Evolutionary conservation across 208 protist genomes (phyloP).

Genomic region (Acanthamoeba lenticulata): DNA sequence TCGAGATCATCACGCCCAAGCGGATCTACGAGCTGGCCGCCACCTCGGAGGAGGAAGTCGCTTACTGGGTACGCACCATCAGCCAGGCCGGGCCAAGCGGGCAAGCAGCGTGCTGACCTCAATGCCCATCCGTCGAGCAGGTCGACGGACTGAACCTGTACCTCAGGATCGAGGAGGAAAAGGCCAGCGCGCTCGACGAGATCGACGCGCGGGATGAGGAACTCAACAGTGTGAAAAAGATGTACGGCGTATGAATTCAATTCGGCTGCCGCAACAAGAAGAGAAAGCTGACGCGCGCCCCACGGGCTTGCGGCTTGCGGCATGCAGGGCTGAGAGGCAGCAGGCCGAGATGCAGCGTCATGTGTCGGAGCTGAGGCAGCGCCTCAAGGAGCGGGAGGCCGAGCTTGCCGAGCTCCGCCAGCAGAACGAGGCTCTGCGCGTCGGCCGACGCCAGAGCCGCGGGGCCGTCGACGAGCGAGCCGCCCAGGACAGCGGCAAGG

Average conservation of each 20-base stretch:
- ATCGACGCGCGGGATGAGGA: neutral
- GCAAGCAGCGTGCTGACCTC: too few species aligned
- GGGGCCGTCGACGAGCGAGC: neutral
- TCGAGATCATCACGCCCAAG: conserved; percentile 53
- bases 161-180: conserved; percentile 19
- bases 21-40: conserved; percentile 10
- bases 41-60: neutral
- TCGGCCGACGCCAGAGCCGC: neutral
- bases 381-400: neutral
- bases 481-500: neutral
- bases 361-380: neutral
- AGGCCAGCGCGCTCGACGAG: neutral
- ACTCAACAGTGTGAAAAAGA: neutral
- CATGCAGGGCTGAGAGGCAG: neutral
- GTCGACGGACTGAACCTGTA: conserved; percentile 12
- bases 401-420: neutral
- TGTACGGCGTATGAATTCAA: neutral
- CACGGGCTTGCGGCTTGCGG: too few species aligned
- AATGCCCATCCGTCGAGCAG: neutral
- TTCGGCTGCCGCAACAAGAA: too few species aligned
- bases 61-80: conserved; percentile 12
- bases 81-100: too few species aligned
- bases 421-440: neutral
- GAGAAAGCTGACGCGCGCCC: too few species aligned
- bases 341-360: neutral